Base-by-base conservation (phyloP, 805 yeast species). In the Candida argentea region DNA sequence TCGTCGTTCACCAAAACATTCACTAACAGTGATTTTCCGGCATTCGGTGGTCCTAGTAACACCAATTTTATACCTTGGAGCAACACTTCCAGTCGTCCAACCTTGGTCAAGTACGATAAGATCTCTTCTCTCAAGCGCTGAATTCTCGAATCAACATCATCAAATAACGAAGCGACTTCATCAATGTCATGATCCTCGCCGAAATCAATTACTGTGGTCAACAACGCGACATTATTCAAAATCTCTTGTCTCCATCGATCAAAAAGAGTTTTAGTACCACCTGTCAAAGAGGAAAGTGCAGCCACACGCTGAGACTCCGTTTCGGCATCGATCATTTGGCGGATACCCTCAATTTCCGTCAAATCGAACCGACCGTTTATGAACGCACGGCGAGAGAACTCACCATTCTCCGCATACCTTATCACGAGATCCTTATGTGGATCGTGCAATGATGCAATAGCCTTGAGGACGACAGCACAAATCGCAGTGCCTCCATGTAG, bases 401-500 rank as follows among this genome's bases (percentile, higher is more conserved):
- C 98, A 6, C 98, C 98, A 5, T 85, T 76, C 43, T 81, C 89
- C 0, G 98, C 98, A 47, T 79, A 76, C 30, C 97, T 49, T 9
- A 89, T 72, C 10, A 41, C 32, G 5, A 54, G 37, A 3, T 61
- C 62, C 1, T 42, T 33, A 0, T 50, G 44, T 0, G 68, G 64
- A 4, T 65, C 51, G 41, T 80, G 81, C 4, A 79, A 39, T 0
- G 42, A 30, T 22, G 62, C 58, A 4, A 91, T 73, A 0, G 93
- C 75, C 4, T 57, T 57, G 26, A 87, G 43, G 0, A 87, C 81
- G 0, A 85, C 67, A 26, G 65, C 61, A 2, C 83, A 70, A 2
- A 89, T 84, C 0, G 97, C 95, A 8, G 68, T 73, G 4, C 97
- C 96, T 3, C 98, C 98, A 51, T 91, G 98, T 2, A 83, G 52